Conservation (phyloP, 306 rosid genomes). For the Arachis stenosperma region DNA sequence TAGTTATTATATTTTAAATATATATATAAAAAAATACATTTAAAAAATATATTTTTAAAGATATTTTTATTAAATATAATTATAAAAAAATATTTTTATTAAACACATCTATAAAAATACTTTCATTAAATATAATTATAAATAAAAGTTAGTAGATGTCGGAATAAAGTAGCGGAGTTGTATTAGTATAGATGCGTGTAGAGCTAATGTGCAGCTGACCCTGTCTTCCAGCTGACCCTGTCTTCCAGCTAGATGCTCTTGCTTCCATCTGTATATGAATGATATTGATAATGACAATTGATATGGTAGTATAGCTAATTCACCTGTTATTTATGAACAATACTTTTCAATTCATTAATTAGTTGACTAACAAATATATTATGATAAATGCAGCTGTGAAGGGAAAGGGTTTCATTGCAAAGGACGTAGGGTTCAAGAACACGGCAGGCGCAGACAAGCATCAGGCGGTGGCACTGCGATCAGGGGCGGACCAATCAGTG, state of each 20-base stretch:
- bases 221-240: background rate
- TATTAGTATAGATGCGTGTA: background rate
- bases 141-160: no score
- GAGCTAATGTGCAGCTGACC: background rate
- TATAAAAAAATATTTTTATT: no score
- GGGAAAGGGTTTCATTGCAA: conserved; percentile 86
- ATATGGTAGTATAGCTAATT: background rate
- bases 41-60: no score
- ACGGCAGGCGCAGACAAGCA: conserved; percentile 81
- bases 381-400: conserved; percentile 57
- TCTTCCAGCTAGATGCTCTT: background rate
- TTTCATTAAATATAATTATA: no score
- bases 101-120: no score
- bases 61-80: no score
- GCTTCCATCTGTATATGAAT: background rate
- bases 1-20: no score
- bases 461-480: conserved; percentile 90
- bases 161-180: no score
- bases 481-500: conserved; percentile 79
- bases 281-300: background rate
- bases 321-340: background rate
- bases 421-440: conserved; percentile 72
- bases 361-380: no score
- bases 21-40: no score
- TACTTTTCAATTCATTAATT: no score